Conservation (phyloP, 805 yeast species). For the Jamesozyma spencerorum region DNA sequence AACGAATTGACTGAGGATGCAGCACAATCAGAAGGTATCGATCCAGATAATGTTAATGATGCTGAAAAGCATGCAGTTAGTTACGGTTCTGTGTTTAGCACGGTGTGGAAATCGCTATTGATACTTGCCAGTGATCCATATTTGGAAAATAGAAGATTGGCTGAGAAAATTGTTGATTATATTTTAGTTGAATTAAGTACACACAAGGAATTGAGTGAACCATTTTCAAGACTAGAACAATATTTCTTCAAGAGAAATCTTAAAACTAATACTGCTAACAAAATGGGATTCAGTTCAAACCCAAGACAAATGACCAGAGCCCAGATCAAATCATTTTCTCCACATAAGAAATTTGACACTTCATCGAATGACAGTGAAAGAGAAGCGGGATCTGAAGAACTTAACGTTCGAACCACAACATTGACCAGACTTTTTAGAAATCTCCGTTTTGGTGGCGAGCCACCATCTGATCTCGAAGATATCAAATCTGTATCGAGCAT, state of each 20-base stretch:
- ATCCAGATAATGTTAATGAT: constrained; percentile 15
- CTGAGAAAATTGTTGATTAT: constrained; percentile 67
- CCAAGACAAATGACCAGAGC: constrained; percentile 2
- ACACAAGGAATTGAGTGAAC: constrained; percentile 49
- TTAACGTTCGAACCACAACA: constrained; percentile 10
- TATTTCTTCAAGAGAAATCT: constrained; percentile 45
- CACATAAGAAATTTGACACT: constrained; percentile 3
- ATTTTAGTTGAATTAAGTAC: constrained; percentile 48
- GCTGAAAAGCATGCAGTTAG: constrained; percentile 59
- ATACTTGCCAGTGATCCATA: constrained; percentile 84
- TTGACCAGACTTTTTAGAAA: constrained; percentile 24
- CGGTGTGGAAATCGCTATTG: constrained; percentile 79
- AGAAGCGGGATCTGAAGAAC: background rate
- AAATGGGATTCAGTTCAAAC: constrained; percentile 3
- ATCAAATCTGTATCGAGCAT: constrained; percentile 18
- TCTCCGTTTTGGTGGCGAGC: constrained; percentile 18
- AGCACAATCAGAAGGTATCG: constrained; percentile 41
- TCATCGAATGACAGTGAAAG: background rate
- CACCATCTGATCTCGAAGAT: constrained; percentile 5
- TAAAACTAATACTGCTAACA: constrained; percentile 9
- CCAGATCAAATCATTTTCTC: constrained; percentile 9
- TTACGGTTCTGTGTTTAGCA: constrained; percentile 75
- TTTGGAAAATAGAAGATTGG: constrained; percentile 61
- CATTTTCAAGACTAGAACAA: constrained; percentile 58
- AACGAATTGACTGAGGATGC: constrained; percentile 76